Conservation (phyloP, 129 eudicot species). For the Centaurea solstitialis region DNA sequence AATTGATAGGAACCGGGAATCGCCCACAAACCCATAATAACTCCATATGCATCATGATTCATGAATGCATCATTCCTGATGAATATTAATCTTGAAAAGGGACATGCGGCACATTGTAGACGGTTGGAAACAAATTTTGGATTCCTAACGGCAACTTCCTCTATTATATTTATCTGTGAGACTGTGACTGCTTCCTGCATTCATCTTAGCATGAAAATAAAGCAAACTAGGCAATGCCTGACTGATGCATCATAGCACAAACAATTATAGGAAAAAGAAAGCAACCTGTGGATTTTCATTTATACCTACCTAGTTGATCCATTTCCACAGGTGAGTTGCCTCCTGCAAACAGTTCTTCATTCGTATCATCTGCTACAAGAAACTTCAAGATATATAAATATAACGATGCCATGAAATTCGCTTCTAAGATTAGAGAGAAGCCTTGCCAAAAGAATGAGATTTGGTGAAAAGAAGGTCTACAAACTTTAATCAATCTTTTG, state of each 20-base stretch:
- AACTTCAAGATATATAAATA: not conserved
- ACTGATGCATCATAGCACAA: not conserved
- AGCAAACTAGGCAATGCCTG: not conserved
- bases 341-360: not conserved
- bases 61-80: not conserved
- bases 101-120: not conserved
- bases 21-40: not conserved
- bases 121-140: not conserved
- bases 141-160: too few species aligned
- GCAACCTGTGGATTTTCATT: not conserved
- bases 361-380: not conserved
- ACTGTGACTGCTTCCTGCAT: not conserved
- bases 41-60: not conserved
- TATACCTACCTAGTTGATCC: not conserved
- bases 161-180: not conserved
- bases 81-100: not conserved
- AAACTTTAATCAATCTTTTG: constrained; percentile 2
- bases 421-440: not conserved
- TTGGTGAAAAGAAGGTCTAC: not conserved
- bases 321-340: not conserved
- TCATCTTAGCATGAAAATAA: constrained; percentile 10
- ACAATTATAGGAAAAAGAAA: not conserved
- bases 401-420: not conserved
- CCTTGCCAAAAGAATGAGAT: not conserved
- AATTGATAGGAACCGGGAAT: too few species aligned